Base-by-base conservation (phyloP, 108 stramenopile species). In the Hondaea fermentalgiana region DNA sequence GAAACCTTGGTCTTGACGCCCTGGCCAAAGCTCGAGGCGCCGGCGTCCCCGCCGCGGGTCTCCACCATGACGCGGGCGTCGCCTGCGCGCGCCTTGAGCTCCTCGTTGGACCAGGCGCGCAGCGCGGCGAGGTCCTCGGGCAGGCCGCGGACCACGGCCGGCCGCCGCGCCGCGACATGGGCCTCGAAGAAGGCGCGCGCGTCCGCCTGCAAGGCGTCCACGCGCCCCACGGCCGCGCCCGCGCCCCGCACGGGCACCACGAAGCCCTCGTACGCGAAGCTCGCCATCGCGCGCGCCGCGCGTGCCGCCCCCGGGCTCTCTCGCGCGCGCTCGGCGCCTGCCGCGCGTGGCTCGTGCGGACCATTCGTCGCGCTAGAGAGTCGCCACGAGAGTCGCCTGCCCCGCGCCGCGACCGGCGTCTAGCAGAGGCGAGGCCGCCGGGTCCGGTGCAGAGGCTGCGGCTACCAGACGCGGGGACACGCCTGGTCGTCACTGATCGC, bases 61-160 rank as follows among this genome's bases (percentile, higher is more conserved):
- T 83, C 76, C 51, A 83, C 76, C 25, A 16, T 28, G 49, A 83
- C 51, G 45, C 25, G 45, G 49, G 51, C 45, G 25, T 17, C n/a
- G n/a, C 76, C 76, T 0, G 51, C 76, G 49, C 17, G 19, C 51
- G 8, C 49, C 76, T 23, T 83, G 23, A 83, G 76, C n/a, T 47
- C 45, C n/a, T 6, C 23, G 76, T 83, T 83, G 45, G 76, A 83
- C 76, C 76, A 83, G 17, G 45, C 28, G n/a, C 28, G 45, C 49
- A 83, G 76, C n/a, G 49, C 12, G 10, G n/a, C 4, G 49, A 83
- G 76, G 76, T 83, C 76, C 76, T 83, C 76, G n/a, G 76, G 76
- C 49, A 83, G 3, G 10, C 76, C 76, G 49, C 5, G 6, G 23
- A 83, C 16, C 45, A 83, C 51, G 76, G 51, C 76, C 6, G 76